Evolutionary conservation across 805 yeast genomes (phyloP).

Genomic region (Wickerhamomyces hampshirensis): DNA sequence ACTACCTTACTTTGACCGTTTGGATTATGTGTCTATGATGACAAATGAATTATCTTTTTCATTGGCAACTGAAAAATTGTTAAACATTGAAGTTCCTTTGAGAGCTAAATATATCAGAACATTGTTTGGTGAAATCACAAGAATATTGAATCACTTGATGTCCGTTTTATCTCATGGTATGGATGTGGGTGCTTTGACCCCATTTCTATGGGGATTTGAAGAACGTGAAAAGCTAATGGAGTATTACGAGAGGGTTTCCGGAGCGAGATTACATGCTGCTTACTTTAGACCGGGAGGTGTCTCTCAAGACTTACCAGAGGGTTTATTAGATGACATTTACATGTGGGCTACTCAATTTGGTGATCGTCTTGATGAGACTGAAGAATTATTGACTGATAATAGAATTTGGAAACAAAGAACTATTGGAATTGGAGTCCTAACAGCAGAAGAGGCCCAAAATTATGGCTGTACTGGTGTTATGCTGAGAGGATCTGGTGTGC

Average conservation of each 20-base stretch:
- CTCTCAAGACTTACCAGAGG: constrained; percentile 80
- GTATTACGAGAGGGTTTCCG: constrained; percentile 85
- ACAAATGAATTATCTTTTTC: constrained; percentile 84
- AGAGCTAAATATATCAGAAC: constrained; percentile 85
- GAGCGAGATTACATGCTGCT: constrained; percentile 86
- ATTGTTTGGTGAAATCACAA: constrained; percentile 80
- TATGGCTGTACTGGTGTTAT: constrained; percentile 80
- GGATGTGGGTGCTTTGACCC: constrained; percentile 94
- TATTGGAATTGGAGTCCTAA: constrained; percentile 68
- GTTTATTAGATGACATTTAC: constrained; percentile 82
- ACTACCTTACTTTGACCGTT: constrained; percentile 80
- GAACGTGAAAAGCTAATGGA: constrained; percentile 93
- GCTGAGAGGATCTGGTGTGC: constrained; percentile 89
- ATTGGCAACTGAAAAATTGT: constrained; percentile 77
- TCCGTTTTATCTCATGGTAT: constrained; percentile 82
- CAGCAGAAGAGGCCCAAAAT: constrained; percentile 84
- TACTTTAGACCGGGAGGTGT: constrained; percentile 93
- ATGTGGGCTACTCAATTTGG: constrained; percentile 97
- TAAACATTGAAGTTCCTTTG: constrained; percentile 79
- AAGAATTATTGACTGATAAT: constrained; percentile 83
- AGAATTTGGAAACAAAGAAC: constrained; percentile 92
- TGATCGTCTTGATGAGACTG: constrained; percentile 86
- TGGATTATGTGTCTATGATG: constrained; percentile 86
- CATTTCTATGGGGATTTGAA: constrained; percentile 92
- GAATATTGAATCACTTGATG: constrained; percentile 82